A percentile compares a stretch with the other conserved stretches of the same genome.
phyloP scores from a whole-genome alignment of 2,329 filamentous ascomycete species.

The Sporothrix pallida region DNA sequence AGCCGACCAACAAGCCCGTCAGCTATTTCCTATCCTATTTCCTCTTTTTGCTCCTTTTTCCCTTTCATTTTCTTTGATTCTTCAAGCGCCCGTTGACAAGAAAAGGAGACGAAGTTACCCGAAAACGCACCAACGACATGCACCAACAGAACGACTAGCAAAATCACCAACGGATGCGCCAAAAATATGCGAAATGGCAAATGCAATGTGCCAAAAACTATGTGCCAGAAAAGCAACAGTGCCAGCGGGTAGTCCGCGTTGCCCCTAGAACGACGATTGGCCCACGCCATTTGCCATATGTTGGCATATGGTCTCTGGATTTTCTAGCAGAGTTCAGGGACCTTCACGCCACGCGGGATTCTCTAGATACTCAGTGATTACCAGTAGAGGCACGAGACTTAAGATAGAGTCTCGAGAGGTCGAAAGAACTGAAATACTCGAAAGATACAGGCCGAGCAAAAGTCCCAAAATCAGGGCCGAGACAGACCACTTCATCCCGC shows the following conservation, averaged over 20 bases:
- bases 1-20: constrained; percentile 17
- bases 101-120: constrained; percentile 9
- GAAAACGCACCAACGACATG: not conserved
- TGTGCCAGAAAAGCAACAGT: not conserved
- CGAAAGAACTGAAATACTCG: not conserved
- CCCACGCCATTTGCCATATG: constrained; percentile 6
- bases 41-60: not conserved
- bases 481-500: constrained; percentile 12
- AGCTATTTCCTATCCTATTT: not conserved
- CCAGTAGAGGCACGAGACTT: not conserved
- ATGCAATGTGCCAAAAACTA: too few species aligned
- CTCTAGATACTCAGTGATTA: not conserved
- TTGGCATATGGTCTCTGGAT: not conserved
- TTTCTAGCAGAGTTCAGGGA: not conserved
- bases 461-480: not conserved
- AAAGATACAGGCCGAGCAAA: not conserved
- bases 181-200: not conserved
- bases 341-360: not conserved
- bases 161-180: not conserved
- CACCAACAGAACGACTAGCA: not conserved
- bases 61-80: not conserved
- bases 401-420: not conserved
- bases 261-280: not conserved
- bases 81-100: constrained; percentile 11
- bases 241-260: constrained; percentile 13